These are phyloP conservation scores for Collybia mongolica DNA, from an alignment of 768 basidiomycete species.

Conservation along the genomic window DNA sequence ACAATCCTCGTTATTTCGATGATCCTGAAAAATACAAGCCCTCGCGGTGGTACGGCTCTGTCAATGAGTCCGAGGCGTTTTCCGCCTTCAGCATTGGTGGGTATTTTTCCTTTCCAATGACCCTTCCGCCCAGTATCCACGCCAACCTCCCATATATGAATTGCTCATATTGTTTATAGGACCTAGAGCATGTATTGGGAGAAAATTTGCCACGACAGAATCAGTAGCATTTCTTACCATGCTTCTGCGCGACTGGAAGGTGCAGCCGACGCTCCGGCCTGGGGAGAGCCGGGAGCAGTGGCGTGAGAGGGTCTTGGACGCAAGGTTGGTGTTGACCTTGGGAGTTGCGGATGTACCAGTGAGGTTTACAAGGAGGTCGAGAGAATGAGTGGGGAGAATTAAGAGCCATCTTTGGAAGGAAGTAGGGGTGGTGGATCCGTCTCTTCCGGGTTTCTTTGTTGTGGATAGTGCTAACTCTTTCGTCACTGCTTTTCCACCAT, in stretches of 20 bases:
- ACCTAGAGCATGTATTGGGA: slow-evolving; percentile 54
- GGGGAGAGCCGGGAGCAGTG: slow-evolving; percentile 39
- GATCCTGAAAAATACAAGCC: slow-evolving; percentile 48
- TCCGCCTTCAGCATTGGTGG: slow-evolving; percentile 45
- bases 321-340: slow-evolving; percentile 32
- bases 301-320: slow-evolving; percentile 35
- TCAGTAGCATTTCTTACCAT: slow-evolving; percentile 50
- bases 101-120: background rate
- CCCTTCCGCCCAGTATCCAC: too few species aligned
- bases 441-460: too few species aligned
- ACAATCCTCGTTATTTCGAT: slow-evolving; percentile 49
- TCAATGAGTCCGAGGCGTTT: slow-evolving; percentile 40
- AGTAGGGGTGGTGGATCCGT: too few species aligned
- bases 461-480: too few species aligned
- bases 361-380: slow-evolving; percentile 25
- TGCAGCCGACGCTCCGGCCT: slow-evolving; percentile 41
- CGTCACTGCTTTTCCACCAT: too few species aligned
- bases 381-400: background rate
- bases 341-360: slow-evolving; percentile 32
- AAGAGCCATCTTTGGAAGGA: background rate
- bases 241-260: slow-evolving; percentile 50
- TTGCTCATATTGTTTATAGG: slow-evolving; percentile 8
- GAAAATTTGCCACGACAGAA: slow-evolving; percentile 54
- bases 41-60: slow-evolving; percentile 46
- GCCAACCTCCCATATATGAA: too few species aligned